Evolutionary conservation across 164 flowering plant genomes (phyloP), one percentile per base, ranked within the genome.

Genomic region (Magnolia kwangsiensis): DNA sequence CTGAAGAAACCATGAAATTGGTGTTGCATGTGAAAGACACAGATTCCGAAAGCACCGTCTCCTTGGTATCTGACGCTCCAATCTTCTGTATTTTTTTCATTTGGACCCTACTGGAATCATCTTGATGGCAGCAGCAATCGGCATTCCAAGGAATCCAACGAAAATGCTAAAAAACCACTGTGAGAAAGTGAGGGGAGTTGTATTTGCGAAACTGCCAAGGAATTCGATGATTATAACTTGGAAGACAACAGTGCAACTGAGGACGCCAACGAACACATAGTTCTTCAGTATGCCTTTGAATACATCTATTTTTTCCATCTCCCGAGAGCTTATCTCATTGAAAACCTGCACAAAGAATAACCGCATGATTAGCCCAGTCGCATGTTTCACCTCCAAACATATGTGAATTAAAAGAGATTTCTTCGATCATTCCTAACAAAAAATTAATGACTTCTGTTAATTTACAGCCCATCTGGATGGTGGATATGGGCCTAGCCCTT

Each of bases 271-370:
- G 80, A 95, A 95, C 45, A 95, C 94, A 73, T 92, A 85, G 83
- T 95, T 95, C 81, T 91, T 79, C 81, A 92, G 76, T 73, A 95
- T 90, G 73, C 97, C 98, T 72, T 87, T 69, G 78, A 95, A 88
- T 16, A 95, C 98, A 74, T 95, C 85, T 73, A 91, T 89, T 81
- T 91, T 88, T 75, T 95, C 98, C 98, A 95, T 91, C 72, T 95
- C 97, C 74, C 97, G 85, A 20, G 98, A 93, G 86, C 89, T 95
- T 77, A 95, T 86, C 86, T 95, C 98, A 78, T 95, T 95, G 84
- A 95, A 95, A 61, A 88, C 94, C 98, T 95, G 91, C 77, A 37
- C 45, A 85, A 63, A 73, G 71, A 49, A 23, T 29, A 75, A 51
- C 1, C 14, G 72, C 24, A 18, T 7, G 58, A 49, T 70, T 7